Base-by-base conservation (phyloP, 164 flowering plant genomes). In the Magnolia kwangsiensis region DNA sequence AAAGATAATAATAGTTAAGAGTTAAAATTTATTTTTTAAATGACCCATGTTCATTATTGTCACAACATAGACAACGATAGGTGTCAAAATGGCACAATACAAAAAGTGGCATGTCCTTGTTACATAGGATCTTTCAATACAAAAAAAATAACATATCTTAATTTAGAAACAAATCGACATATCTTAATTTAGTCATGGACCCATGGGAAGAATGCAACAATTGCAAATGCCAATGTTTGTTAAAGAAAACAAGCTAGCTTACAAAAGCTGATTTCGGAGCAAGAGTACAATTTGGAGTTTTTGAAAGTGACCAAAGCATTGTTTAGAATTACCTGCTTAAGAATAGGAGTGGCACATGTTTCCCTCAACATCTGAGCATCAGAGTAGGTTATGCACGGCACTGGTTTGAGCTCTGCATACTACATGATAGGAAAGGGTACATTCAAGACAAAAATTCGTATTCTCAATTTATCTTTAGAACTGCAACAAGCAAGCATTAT, bases 361-460 rank as follows among this genome's bases (percentile, higher is more conserved):
- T 91, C 96, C 83, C 99, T 88, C 79, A 94, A 76, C 49, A 1
- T 64, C 67, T 81, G 81, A 77, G 99, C 96, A 83, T 91, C 93
- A 76, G 91, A 76, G 76, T 96, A 94, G 7, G 96, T 92, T 88
- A 92, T 73, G 84, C 99, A 96, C 74, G 97, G 94, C 51, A 96
- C 99, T 71, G 99, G 99, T 80, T 91, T 94, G 76, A 96, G 97
- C 81, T 94, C 99, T 73, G 98, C 98, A 85, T 96, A 96, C 99
- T 92, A 82, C 80, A 88, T 69, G 76, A 72, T 11, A 67, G 23
- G 50, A 75, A 79, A 77, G 58, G 16, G 50, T 68, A 77, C 18
- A 64, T 1, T 24, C 27, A 75, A 55, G 50, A 58, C 19, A 29
- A 24, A n/a, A 74, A 63, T 18, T 5, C 10, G 45, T n/a, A 27